Base-by-base conservation (phyloP, 805 yeast genomes). In the Yarrowia osloensis region DNA sequence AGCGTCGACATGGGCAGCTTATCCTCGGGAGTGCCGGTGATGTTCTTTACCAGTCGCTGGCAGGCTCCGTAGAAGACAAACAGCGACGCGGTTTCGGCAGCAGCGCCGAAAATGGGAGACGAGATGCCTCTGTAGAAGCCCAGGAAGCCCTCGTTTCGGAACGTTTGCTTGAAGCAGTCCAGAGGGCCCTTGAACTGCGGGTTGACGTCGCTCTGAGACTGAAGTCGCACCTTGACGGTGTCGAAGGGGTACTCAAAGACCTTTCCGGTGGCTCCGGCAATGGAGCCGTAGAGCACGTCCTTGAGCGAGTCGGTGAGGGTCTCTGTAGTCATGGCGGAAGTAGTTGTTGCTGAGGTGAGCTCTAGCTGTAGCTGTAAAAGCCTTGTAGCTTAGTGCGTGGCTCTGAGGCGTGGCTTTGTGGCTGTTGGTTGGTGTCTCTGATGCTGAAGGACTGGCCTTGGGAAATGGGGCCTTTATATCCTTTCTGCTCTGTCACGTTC, bases 221-320 rank as follows among this genome's bases (percentile, higher is more conserved):
- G 94, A 33, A 94, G 80, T 68, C 97, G 81, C 3, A 93, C 98
- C 77, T 93, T 93, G 52, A 92, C 83, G 0, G 98, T 94, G 73
- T 93, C 98, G 71, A 93, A 91, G 0, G 98, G 98, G 73, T 87
- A 93, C 76, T 93, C 98, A 15, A 93, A 84, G 33, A 89, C 72
- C 75, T 93, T 94, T 1, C 97, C 97, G 4, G 86, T 76, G 67
- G 91, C 88, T 17, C 98, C 98, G 0, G 97, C 85, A 0, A 84
- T 71, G 2, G 79, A 77, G 21, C 79, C 79, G 37, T 74, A 76
- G 17, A 71, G 40, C 5, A 77, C 69, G 47, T 76, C 78, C 17
- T 49, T 68, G 57, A 59, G 37, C 12, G 68, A 59, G 29, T 67
- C 69, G 13, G 39, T 67, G 44, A 67, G 54, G 4, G 37, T 9